These are phyloP conservation scores for Eucalyptus tenuipes DNA, from an alignment of 345 rosid species.

Conservation along the genomic window DNA sequence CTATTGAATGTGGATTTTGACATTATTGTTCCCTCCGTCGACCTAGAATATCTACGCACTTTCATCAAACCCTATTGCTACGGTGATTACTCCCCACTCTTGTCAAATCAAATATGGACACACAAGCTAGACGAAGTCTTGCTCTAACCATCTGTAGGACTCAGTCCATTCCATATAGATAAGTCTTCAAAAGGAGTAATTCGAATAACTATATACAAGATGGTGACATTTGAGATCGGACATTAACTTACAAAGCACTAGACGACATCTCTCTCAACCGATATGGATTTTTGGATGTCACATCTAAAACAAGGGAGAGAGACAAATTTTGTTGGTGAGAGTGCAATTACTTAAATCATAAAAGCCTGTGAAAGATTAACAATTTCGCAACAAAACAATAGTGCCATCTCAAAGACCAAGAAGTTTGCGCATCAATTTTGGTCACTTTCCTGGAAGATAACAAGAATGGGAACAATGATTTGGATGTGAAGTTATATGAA, in stretches of 20 bases:
- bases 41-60: neutral
- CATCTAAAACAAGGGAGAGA: neutral
- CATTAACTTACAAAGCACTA: neutral
- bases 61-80: neutral
- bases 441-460: neutral
- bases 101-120: accelerated
- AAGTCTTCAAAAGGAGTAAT: neutral
- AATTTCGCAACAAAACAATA: neutral
- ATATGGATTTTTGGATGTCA: neutral
- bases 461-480: neutral
- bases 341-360: neutral
- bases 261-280: accelerated
- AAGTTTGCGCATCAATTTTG: neutral
- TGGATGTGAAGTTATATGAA: neutral
- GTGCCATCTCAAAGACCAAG: neutral
- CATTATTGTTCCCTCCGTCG: neutral
- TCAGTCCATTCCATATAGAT: accelerated
- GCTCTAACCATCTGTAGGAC: neutral
- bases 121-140: neutral
- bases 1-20: neutral
- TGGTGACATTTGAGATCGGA: neutral
- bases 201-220: neutral
- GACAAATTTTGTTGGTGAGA: neutral
- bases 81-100: neutral
- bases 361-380: neutral